Evolutionary conservation across 352 stramenopile species (phyloP), one percentile per base, ranked within the genome.

Genomic region (Thalassiosira mediterranea): DNA sequence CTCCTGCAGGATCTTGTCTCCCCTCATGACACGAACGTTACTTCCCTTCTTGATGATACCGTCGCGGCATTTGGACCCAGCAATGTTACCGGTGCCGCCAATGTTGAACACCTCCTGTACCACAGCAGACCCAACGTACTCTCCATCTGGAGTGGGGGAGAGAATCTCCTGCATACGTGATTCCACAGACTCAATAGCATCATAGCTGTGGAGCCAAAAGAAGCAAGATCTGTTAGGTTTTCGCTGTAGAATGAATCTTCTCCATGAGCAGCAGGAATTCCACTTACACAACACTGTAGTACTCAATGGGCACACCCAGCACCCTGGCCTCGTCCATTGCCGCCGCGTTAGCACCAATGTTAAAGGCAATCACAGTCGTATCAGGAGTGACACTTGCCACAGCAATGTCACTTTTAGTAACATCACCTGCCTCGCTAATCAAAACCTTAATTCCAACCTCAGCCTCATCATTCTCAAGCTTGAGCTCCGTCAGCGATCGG

Each of bases 351-450:
- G 91, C 89, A 15, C 75, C 87, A 51, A 86, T 84, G 74, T 95
- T 94, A 69, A 96, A 96, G 13, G 90, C 91, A 67, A 96, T 93
- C 54, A 99, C 88, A 3, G 90, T 94, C 23, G 96, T 97, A 47
- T 92, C 92, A n/a, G 93, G 76, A 23, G 84, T 97, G 29, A 99
- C 95, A 76, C 95, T 97, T 48, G 96, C 97, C 61, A 98, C 96
- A 21, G 96, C 95, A 63, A 99, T 95, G 83, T 98, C 96, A 67
- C 92, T 97, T 62, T 97, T 98, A 32, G 89, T 93, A 49, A 96
- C 83, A 70, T 95, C 90, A 19, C 92, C 92, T 15, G 91, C 89
- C 70, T 93, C 90, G 40, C 88, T 92, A 19, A 91, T 76, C 26
- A 96, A 66, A 0, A 96, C 86, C 58, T 94, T 93, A 11, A 93